These are phyloP conservation scores for Erythrobasidium hasegawianum DNA, from an alignment of 1,284 basidiomycete species.

Conservation along the genomic window DNA sequence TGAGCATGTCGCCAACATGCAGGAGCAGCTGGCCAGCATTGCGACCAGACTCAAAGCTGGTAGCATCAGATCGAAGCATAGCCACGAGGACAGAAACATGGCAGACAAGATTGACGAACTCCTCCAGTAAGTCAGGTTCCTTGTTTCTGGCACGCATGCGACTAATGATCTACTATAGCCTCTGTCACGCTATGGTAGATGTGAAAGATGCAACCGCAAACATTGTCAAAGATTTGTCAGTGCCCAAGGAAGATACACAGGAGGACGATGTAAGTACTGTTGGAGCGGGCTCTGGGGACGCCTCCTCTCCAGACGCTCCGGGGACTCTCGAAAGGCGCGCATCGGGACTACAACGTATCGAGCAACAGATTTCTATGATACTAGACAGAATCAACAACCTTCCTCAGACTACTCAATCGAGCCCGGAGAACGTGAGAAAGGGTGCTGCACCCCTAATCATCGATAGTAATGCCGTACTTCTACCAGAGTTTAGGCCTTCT, in stretches of 20 bases:
- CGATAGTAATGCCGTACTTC: not conserved
- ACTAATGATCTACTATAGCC: not conserved
- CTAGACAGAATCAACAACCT: slow-evolving; percentile 15
- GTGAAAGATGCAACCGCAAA: slow-evolving; percentile 3
- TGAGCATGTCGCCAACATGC: slow-evolving; percentile 19
- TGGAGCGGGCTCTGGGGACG: too few relatives aligned
- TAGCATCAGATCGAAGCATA: not conserved
- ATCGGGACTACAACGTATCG: slow-evolving; percentile 2
- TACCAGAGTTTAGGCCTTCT: not conserved
- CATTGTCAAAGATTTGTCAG: not conserved
- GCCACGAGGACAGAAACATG: slow-evolving; percentile 19
- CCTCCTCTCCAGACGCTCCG: too few relatives aligned
- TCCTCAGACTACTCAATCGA: not conserved
- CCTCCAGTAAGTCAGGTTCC: not conserved
- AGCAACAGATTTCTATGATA: slow-evolving; percentile 18
- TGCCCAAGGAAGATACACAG: too few relatives aligned
- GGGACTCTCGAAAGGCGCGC: not conserved
- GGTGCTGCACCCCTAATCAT: not conserved
- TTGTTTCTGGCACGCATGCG: not conserved
- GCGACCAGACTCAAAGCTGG: slow-evolving; percentile 3
- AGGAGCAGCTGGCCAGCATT: slow-evolving; percentile 19
- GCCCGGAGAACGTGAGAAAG: slow-evolving; percentile 1
- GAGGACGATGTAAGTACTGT: too few relatives aligned
- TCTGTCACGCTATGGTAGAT: slow-evolving; percentile 14
- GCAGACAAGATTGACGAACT: slow-evolving; percentile 24